Evolutionary conservation across 2,329 filamentous ascomycete species (phyloP).

Genomic region (Trichoderma sp.): DNA sequence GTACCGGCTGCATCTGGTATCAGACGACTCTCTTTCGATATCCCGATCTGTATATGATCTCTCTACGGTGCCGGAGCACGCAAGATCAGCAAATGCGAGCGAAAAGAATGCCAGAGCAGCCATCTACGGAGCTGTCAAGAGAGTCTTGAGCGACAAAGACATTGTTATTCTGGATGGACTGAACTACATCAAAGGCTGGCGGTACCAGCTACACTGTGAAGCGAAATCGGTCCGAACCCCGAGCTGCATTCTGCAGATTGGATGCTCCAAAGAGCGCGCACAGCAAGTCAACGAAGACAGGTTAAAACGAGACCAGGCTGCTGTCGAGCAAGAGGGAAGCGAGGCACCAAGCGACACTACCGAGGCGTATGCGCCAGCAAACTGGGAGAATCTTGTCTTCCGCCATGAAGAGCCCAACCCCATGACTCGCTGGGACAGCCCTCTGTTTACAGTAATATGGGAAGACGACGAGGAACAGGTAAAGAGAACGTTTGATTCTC

Average conservation of each 20-base stretch:
- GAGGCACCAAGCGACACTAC: slow-evolving; percentile 28
- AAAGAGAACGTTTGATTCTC: slow-evolving; percentile 57
- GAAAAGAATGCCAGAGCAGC: slow-evolving; percentile 82
- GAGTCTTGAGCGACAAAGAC: slow-evolving; percentile 69
- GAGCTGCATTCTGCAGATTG: slow-evolving; percentile 71
- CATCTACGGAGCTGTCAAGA: slow-evolving; percentile 76
- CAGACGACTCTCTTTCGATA: slow-evolving; percentile 70
- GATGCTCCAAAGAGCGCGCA: slow-evolving; percentile 56
- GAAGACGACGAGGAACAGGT: slow-evolving; percentile 68
- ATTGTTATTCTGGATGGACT: slow-evolving; percentile 78
- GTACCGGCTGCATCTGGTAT: slow-evolving; percentile 72
- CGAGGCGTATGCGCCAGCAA: slow-evolving; percentile 54
- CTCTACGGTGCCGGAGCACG: slow-evolving; percentile 58
- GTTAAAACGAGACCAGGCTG: slow-evolving; percentile 37
- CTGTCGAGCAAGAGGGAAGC: not conserved
- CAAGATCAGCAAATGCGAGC: slow-evolving; percentile 69
- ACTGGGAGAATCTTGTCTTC: slow-evolving; percentile 79
- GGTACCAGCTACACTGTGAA: slow-evolving; percentile 84
- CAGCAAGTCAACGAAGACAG: slow-evolving; percentile 62
- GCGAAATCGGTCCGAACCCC: slow-evolving; percentile 77
- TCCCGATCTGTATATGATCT: slow-evolving; percentile 71
- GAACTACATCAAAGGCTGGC: slow-evolving; percentile 89
- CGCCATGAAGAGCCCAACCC: slow-evolving; percentile 84
- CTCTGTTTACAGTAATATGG: slow-evolving; percentile 76
- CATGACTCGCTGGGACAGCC: slow-evolving; percentile 83